A percentile compares a stretch with the other conserved stretches of the same genome.
These are phyloP conservation scores for Exophiala lecanii-corni DNA, from an alignment of 2,329 filamentous ascomycete genomes.

Conservation along the genomic window DNA sequence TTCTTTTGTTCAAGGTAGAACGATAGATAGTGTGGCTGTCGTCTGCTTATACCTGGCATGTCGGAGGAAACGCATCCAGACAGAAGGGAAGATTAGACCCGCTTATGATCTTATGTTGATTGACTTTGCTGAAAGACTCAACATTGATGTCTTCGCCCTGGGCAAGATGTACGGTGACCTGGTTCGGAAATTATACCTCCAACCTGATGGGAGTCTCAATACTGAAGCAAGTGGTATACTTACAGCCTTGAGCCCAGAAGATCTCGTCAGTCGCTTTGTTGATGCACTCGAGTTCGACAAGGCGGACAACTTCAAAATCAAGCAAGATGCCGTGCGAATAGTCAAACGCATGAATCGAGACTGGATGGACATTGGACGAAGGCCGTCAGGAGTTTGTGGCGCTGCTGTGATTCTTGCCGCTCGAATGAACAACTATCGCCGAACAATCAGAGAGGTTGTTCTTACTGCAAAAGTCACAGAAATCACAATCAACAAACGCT, in stretches of 20 bases:
- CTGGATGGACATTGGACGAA: slow-evolving; percentile 93
- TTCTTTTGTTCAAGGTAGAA: slow-evolving; percentile 81
- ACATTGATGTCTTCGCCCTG: slow-evolving; percentile 86
- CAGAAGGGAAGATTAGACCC: slow-evolving; percentile 49
- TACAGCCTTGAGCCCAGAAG: slow-evolving; percentile 55
- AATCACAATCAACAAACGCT: slow-evolving; percentile 81
- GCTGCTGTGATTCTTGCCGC: slow-evolving; percentile 92
- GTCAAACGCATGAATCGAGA: slow-evolving; percentile 91
- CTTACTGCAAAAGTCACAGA: slow-evolving; percentile 97
- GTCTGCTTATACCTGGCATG: slow-evolving; percentile 88
- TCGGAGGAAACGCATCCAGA: slow-evolving; percentile 40
- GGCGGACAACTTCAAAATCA: slow-evolving; percentile 70
- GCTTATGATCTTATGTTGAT: slow-evolving; percentile 69
- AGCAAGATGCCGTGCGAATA: slow-evolving; percentile 79
- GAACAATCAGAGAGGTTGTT: slow-evolving; percentile 90
- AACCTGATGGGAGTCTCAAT: slow-evolving; percentile 43
- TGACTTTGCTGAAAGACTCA: slow-evolving; percentile 69
- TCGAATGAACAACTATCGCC: slow-evolving; percentile 95
- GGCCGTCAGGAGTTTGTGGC: slow-evolving; percentile 89
- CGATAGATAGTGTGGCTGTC: slow-evolving; percentile 78
- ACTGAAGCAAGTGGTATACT: slow-evolving; percentile 14
- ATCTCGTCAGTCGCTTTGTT: slow-evolving; percentile 86
- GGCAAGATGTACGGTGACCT: slow-evolving; percentile 85
- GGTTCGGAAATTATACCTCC: slow-evolving; percentile 54
- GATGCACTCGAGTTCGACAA: slow-evolving; percentile 83